Evolutionary conservation across 352 stramenopile species (phyloP), one percentile per base, ranked within the genome.

Genomic region (Phytophthora litchii): DNA sequence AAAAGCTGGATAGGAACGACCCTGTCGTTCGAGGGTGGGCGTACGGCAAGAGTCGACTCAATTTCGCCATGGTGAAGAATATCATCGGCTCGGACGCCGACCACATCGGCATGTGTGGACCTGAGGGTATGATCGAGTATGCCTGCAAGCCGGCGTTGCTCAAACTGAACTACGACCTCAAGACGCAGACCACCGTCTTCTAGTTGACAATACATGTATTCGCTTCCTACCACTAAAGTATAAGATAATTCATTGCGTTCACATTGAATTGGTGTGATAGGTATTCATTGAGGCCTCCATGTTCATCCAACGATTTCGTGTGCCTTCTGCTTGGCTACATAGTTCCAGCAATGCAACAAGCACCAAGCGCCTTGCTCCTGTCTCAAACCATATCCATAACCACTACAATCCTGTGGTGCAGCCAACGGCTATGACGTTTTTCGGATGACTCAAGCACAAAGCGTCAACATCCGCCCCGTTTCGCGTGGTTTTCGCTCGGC

Each of bases 121-220:
- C 95, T n/a, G 86, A 91, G 14, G 83, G 89, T 6, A 96, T 99
- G 92, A 90, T 99, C 46, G 93, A 98, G 76, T 94, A 95, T 70
- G 91, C 91, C 8, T 98, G 93, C 60, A 65, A 95, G 19, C 91
- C 93, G 0, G 91, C 92, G 56, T 78, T 98, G 23, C 49, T 82
- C 29, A 80, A 84, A 45, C 74, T 97, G 27, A 89, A 91, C 41
- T 97, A 97, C 23, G 5, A 27, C 5, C 3, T 27, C 74, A 81
- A 87, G 16, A 77, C 91, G 42, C 83, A 88, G 51, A 81, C 91
- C 27, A 80, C 71, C 21, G 43, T 70, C 23, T 69, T 80, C 34
- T 80, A 76, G 23, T 6, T 32, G 19, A 3, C 12, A 19, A 11
- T 40, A 34, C 11, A 27, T 3, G 23, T 5, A 27, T 5, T 27